Evolutionary conservation across 1,139 yeast species (phyloP).

Genomic region (Candida labiduridarum): DNA sequence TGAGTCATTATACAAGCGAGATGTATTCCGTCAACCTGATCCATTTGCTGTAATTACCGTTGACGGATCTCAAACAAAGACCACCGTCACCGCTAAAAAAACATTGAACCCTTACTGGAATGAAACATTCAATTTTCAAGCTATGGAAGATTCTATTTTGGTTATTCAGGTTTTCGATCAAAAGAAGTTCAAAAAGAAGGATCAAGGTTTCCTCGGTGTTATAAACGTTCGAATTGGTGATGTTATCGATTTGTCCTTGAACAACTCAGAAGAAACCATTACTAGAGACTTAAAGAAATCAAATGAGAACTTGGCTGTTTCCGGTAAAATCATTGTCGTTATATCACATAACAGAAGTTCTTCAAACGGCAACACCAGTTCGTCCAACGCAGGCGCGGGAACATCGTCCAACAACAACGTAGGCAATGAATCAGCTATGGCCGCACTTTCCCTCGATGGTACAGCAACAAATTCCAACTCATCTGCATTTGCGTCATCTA

Average conservation of each 20-base stretch:
- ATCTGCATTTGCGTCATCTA: not conserved
- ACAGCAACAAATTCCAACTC: constrained; percentile 4
- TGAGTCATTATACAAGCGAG: constrained; percentile 92
- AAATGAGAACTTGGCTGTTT: constrained; percentile 87
- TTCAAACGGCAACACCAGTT: constrained; percentile 5
- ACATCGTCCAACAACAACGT: not conserved
- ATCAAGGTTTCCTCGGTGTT: constrained; percentile 98
- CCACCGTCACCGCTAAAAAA: constrained; percentile 91
- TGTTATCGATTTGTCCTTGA: constrained; percentile 70
- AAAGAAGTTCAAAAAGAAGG: constrained; percentile 95
- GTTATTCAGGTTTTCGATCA: constrained; percentile 97
- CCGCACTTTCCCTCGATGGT: constrained; percentile 9
- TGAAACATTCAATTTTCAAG: constrained; percentile 78
- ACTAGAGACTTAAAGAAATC: constrained; percentile 91
- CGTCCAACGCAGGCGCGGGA: constrained; percentile 9
- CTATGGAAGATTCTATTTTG: constrained; percentile 80
- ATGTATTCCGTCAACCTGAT: constrained; percentile 93
- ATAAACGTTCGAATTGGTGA: constrained; percentile 91
- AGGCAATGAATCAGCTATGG: constrained; percentile 4
- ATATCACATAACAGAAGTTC: constrained; percentile 47
- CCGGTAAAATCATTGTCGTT: constrained; percentile 86
- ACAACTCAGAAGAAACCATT: constrained; percentile 75
- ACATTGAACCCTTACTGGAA: constrained; percentile 98
- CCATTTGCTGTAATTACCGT: constrained; percentile 97
- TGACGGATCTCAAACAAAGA: constrained; percentile 94